Base-by-base conservation (phyloP, 2,329 filamentous ascomycete species). In the Penicillium sp. region DNA sequence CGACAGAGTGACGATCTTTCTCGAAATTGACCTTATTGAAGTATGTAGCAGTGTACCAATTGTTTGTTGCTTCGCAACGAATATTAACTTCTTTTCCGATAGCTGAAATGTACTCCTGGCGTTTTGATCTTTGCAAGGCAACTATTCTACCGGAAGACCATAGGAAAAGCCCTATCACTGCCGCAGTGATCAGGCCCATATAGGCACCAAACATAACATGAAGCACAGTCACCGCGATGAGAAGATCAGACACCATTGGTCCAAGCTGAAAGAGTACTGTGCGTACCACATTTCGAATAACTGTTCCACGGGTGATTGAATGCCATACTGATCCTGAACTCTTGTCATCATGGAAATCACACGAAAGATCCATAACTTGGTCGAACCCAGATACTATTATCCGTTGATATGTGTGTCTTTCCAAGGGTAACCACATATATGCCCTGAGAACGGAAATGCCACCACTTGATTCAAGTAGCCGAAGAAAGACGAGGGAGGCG, bases 291-390 rank as follows among this genome's bases (percentile, higher is more conserved):
- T 81, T 75, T 43, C 82, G 81, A 12, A 89, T 72, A 2, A 83
- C 79, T 42, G 79, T 75, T 0, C 84, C 87, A 62, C 87, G 85
- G 51, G 81, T 77, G n/a, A 89, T 79, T 3, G 84, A 81, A 60
- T 83, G 81, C 67, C 85, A 82, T 0, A 90, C 75, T 59, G 87
- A 83, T 1, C 83, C 85, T 1, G 83, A 85, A 54, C 82, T 79
- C 61, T 87, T 86, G 50, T 80, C 79, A 18, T 83, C 83, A 65
- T 90, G 87, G 55, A 89, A 90, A 59, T 89, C 85, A 73, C 86
- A 86, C 0, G 84, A 86, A 0, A 89, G 75, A n/a, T 75, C 77
- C 79, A 90, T 84, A 33, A 90, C 79, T 57, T 90, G 86, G 56
- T 80, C 77, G 66, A 88, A 90, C 0, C 85, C 82, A 2, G 83